A percentile compares a stretch with the other conserved stretches of the same genome.
Conservation (phyloP, 2,329 filamentous ascomycete species). For the Cordyceps pruinosa region DNA sequence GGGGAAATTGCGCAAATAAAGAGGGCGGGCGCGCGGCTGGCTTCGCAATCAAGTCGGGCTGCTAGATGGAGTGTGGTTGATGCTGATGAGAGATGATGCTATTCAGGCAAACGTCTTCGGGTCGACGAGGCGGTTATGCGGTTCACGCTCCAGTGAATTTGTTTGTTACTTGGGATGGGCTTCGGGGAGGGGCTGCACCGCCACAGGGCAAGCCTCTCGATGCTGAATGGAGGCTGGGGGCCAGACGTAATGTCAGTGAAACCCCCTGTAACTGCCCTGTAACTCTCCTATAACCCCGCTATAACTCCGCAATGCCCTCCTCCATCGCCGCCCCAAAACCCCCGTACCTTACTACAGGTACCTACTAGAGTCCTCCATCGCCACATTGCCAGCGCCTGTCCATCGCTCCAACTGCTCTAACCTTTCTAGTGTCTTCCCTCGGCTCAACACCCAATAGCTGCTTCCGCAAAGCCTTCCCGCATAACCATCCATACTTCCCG, state of each 20-base stretch:
- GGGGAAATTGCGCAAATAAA: background rate
- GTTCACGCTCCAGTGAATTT: conserved; percentile 9
- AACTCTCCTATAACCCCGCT: background rate
- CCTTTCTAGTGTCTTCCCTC: conserved; percentile 11
- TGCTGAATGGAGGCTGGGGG: too few relatives aligned
- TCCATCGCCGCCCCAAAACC: too few relatives aligned
- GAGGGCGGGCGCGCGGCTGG: background rate
- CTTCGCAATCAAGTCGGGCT: background rate
- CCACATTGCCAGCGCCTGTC: too few relatives aligned
- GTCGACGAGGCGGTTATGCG: too few relatives aligned
- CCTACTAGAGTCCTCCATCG: too few relatives aligned
- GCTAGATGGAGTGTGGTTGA: background rate
- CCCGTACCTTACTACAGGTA: background rate
- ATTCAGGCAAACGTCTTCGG: background rate
- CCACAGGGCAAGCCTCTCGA: background rate
- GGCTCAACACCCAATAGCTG: conserved; percentile 6
- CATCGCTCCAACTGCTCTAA: background rate
- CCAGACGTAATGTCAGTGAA: too few relatives aligned
- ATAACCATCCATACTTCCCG: background rate
- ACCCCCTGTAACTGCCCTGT: background rate
- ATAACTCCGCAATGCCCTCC: too few relatives aligned
- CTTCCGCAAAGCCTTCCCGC: background rate
- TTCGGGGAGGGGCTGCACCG: conserved; percentile 6
- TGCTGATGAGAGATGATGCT: background rate
- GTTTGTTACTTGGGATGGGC: too few relatives aligned